A percentile compares a stretch with the other conserved stretches of the same genome.
These are phyloP conservation scores for Aspergillus tubingensis DNA, from an alignment of 2,329 filamentous ascomycete genomes.

Conservation along the genomic window DNA sequence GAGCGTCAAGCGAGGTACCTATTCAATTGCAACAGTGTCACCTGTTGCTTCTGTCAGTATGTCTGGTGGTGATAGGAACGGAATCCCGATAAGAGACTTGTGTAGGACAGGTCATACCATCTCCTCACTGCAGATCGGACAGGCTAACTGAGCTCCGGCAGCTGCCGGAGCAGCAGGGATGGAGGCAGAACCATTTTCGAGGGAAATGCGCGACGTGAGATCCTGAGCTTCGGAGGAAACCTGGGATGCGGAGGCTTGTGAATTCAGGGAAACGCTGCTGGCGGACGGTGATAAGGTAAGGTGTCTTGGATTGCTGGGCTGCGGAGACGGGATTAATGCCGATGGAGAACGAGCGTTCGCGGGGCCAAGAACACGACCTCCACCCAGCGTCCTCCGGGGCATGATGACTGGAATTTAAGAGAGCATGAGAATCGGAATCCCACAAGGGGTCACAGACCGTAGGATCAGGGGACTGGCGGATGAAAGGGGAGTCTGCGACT, in stretches of 20 bases:
- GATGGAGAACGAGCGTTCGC: constrained; percentile 77
- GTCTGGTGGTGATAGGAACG: neutral
- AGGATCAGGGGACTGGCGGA: neutral
- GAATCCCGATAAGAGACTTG: neutral
- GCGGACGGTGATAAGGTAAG: constrained; percentile 58
- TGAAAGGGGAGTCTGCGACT: neutral
- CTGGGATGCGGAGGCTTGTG: constrained; percentile 71
- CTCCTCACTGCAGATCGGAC: constrained; percentile 97
- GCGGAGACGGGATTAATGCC: constrained; percentile 46
- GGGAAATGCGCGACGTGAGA: constrained; percentile 75
- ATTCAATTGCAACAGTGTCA: constrained; percentile 91
- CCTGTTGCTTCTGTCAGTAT: constrained; percentile 50
- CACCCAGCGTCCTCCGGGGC: constrained; percentile 84
- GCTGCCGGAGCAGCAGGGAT: constrained; percentile 53
- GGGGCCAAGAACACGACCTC: constrained; percentile 86
- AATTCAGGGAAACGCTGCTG: constrained; percentile 77
- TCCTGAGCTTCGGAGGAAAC: constrained; percentile 74
- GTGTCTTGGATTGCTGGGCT: constrained; percentile 45
- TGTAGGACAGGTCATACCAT: constrained; percentile 65
- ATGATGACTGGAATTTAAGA: constrained; percentile 54
- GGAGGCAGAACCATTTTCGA: constrained; percentile 60
- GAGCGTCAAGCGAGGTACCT: constrained; percentile 49
- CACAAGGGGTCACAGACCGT: constrained; percentile 16
- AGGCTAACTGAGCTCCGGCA: constrained; percentile 71
- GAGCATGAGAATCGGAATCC: constrained; percentile 36